phyloP scores from a whole-genome alignment of 2,329 filamentous ascomycete species.

The Cytospora paraplurivora region DNA sequence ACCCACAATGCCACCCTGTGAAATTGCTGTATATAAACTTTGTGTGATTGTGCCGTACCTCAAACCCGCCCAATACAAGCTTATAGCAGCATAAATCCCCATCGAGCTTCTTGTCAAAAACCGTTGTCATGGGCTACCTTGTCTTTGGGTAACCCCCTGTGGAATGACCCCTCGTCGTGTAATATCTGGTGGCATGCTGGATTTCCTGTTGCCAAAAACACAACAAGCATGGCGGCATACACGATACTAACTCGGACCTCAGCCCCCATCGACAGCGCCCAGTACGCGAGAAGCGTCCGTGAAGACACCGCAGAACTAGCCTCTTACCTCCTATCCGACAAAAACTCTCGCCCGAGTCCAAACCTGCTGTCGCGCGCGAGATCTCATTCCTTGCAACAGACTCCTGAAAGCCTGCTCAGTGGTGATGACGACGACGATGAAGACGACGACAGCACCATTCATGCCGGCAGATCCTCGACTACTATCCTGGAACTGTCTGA shows the following conservation, averaged over 20 bases:
- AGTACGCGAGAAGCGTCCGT: conserved; percentile 77
- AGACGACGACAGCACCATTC: conserved; percentile 29
- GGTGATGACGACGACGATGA: conserved; percentile 33
- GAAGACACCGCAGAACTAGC: conserved; percentile 88
- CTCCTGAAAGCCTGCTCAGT: conserved; percentile 9
- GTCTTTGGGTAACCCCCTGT: neutral
- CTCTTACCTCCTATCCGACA: conserved; percentile 74
- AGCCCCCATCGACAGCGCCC: conserved; percentile 66
- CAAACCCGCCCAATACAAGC: neutral
- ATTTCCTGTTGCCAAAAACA: neutral
- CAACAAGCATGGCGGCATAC: conserved; percentile 1
- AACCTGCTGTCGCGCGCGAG: conserved; percentile 48
- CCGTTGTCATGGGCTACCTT: neutral
- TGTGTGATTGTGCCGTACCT: neutral
- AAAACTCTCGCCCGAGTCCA: conserved; percentile 47
- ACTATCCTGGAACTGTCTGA: conserved; percentile 66
- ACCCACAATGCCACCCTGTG: neutral
- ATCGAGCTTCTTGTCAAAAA: neutral
- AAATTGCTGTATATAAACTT: neutral
- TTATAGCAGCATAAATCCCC: neutral
- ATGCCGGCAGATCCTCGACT: conserved; percentile 42
- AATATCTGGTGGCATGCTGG: neutral
- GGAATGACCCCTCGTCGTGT: neutral
- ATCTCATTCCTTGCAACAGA: conserved; percentile 39
- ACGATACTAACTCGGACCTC: conserved; percentile 25